Percentiles rank a stretch among this genome's conserved stretches.
These are phyloP conservation scores for Brassica napus DNA, from an alignment of 345 rosid species.

Conservation along the genomic window Da-Ae NC_063437.1:11294501-11295000, in stretches of 20 bases:
- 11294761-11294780: not conserved
- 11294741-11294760: not conserved
- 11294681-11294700: not conserved
- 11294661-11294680: not conserved
- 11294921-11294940: not conserved
- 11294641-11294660: not conserved
- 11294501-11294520: too few relatives aligned
- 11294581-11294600: too few relatives aligned
- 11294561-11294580: too few relatives aligned
- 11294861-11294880: not conserved
- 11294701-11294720: not conserved
- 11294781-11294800: not conserved
- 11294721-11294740: not conserved
- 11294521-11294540: too few relatives aligned
- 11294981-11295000: too few relatives aligned
- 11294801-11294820: not conserved
- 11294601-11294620: too few relatives aligned
- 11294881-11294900: not conserved
- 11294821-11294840: not conserved
- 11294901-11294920: not conserved
- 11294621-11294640: not conserved
- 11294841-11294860: not conserved
- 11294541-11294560: too few relatives aligned
- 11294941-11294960: too few relatives aligned
- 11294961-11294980: too few relatives aligned